These are phyloP conservation scores for Paracoccidioides brasiliensis DNA, from an alignment of 2,329 filamentous ascomycete species.

Conservation along the genomic window DNA sequence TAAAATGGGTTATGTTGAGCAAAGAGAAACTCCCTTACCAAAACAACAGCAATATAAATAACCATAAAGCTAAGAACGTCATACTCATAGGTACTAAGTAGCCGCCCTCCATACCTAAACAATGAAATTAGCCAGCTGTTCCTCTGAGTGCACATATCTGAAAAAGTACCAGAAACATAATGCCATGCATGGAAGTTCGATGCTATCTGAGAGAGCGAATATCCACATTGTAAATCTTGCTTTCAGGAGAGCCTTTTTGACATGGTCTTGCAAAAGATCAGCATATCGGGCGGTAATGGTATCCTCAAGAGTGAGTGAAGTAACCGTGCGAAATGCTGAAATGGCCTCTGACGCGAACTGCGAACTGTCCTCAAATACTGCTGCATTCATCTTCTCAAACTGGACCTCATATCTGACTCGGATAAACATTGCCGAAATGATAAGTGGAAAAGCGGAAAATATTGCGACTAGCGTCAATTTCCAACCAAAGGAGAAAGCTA, in stretches of 20 bases:
- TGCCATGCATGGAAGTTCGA: constrained; percentile 50
- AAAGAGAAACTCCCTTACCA: constrained; percentile 5
- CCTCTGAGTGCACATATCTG: not conserved
- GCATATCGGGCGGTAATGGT: constrained; percentile 51
- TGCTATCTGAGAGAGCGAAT: constrained; percentile 57
- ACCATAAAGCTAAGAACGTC: constrained; percentile 39
- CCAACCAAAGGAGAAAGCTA: constrained; percentile 63
- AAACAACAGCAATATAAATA: constrained; percentile 52
- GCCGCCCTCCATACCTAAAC: constrained; percentile 51
- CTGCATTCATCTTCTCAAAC: constrained; percentile 55
- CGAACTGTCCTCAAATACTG: constrained; percentile 57
- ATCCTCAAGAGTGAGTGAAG: constrained; percentile 56
- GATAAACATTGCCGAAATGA: constrained; percentile 37
- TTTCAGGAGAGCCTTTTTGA: constrained; percentile 46
- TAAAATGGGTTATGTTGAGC: not conserved
- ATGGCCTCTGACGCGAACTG: constrained; percentile 65
- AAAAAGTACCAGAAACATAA: constrained; percentile 43
- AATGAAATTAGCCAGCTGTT: not conserved
- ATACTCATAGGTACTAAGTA: constrained; percentile 42
- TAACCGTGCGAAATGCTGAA: constrained; percentile 59
- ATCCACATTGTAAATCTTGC: constrained; percentile 50
- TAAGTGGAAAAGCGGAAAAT: constrained; percentile 44
- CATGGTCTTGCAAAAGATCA: constrained; percentile 45
- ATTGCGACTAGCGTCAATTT: constrained; percentile 57
- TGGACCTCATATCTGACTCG: constrained; percentile 51